Evolutionary conservation across 768 basidiomycete species (phyloP).

Genomic region (Leccinum variicolor): DNA sequence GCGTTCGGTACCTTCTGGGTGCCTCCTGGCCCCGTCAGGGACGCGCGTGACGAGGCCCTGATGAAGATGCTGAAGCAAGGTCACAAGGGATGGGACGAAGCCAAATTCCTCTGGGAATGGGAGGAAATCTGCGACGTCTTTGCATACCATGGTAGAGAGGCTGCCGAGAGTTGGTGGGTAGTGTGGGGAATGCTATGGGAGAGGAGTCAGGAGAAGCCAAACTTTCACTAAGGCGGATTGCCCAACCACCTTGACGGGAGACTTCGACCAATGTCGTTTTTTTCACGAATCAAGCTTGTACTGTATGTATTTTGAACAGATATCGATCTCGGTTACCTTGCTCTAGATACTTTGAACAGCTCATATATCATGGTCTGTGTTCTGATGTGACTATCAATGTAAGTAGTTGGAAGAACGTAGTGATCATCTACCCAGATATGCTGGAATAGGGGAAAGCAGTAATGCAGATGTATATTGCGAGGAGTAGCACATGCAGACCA

Average conservation of each 20-base stretch:
- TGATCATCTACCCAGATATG: background rate
- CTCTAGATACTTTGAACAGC: background rate
- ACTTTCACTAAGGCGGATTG: constrained; percentile 4
- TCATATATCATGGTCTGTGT: background rate
- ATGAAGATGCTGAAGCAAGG: constrained; percentile 22
- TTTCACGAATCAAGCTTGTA: background rate
- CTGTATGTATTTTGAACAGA: background rate
- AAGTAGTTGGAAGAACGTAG: background rate
- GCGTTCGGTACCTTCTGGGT: constrained; percentile 42
- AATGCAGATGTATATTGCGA: constrained; percentile 17
- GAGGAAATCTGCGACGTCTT: constrained; percentile 53
- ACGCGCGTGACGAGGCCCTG: constrained; percentile 41
- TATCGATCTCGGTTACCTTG: background rate
- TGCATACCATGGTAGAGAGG: constrained; percentile 53
- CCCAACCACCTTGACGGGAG: background rate
- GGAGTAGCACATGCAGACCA: constrained; percentile 3
- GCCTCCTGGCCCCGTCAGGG: constrained; percentile 44
- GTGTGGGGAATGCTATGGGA: constrained; percentile 52
- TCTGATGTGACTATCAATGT: constrained; percentile 3
- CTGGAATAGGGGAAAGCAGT: constrained; percentile 7
- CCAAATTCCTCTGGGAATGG: constrained; percentile 48
- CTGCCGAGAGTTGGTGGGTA: constrained; percentile 66
- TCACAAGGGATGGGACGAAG: constrained; percentile 47
- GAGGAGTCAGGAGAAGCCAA: constrained; percentile 26
- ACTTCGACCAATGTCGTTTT: background rate